Conservation (phyloP, 2,329 filamentous ascomycete species). For the Hymenoscyphus repandus region DNA sequence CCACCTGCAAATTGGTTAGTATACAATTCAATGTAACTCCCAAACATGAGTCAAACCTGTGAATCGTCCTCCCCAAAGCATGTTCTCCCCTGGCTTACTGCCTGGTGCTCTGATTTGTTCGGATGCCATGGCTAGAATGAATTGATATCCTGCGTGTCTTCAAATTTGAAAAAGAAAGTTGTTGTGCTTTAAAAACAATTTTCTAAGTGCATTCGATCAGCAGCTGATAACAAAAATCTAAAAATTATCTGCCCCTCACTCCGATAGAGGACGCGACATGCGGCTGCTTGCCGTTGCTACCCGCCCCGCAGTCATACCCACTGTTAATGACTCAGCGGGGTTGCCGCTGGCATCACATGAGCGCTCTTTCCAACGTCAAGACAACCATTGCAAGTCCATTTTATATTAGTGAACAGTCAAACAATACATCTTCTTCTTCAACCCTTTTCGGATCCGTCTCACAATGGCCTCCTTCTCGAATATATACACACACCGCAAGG, state of each 20-base stretch:
- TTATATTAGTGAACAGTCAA: too few relatives aligned
- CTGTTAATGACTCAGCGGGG: too few relatives aligned
- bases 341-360: too few relatives aligned
- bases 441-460: too few relatives aligned
- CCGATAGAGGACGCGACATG: too few relatives aligned
- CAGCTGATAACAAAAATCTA: too few relatives aligned
- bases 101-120: conserved; percentile 23
- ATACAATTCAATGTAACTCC: not conserved
- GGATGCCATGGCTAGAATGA: conserved; percentile 22
- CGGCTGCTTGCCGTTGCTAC: too few relatives aligned
- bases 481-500: conserved; percentile 76
- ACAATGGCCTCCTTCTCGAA: conserved; percentile 56
- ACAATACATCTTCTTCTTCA: not conserved
- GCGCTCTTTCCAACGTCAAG: not conserved
- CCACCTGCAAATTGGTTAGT: conserved; percentile 48
- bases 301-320: too few relatives aligned
- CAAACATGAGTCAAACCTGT: conserved; percentile 39
- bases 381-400: not conserved
- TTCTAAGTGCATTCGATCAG: too few relatives aligned
- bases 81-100: conserved; percentile 33
- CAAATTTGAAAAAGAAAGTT: not conserved
- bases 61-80: conserved; percentile 59
- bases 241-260: too few relatives aligned
- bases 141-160: conserved; percentile 2
- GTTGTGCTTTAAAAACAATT: not conserved